Conservation (phyloP, 371 early-diverging fungal species). For the Mucor ambiguus region DNA sequence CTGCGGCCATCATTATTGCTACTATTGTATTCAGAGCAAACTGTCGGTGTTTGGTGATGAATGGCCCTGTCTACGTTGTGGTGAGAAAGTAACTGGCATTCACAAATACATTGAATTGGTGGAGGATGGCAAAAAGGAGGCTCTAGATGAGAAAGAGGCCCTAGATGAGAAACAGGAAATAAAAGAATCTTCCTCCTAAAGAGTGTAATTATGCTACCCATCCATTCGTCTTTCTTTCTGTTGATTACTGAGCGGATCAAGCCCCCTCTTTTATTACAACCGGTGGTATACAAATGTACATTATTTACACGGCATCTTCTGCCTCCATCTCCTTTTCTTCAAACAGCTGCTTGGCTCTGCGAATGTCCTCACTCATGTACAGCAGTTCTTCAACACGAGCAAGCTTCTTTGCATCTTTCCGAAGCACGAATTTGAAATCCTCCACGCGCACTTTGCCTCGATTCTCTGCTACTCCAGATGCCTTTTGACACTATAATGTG, state of each 20-base stretch:
- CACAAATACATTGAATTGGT: conserved; percentile 42
- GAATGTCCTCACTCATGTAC: conserved; percentile 94
- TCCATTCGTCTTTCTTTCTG: too few species aligned
- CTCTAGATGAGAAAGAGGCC: too few species aligned
- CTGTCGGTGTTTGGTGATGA: conserved; percentile 74
- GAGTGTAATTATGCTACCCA: not conserved
- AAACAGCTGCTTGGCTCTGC: conserved; percentile 79
- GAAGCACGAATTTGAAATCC: conserved; percentile 91
- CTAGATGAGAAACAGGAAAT: not conserved
- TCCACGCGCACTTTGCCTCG: conserved; percentile 86
- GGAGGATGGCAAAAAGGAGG: conserved; percentile 24
- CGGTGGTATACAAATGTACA: not conserved
- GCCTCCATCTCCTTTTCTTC: conserved; percentile 61
- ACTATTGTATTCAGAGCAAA: conserved; percentile 85
- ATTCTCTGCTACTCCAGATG: conserved; percentile 63
- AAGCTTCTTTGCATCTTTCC: conserved; percentile 95
- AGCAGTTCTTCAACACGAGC: conserved; percentile 96
- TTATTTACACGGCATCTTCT: conserved; percentile 23
- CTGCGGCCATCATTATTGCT: conserved; percentile 88
- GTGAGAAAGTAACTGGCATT: conserved; percentile 60
- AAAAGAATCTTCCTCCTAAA: not conserved
- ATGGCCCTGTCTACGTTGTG: conserved; percentile 83
- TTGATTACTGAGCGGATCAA: too few species aligned
- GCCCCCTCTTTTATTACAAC: too few species aligned
- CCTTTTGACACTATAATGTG: conserved; percentile 69